These are phyloP conservation scores for Hypoxylon crocopeplum DNA, from an alignment of 495 filamentous ascomycete species.

Conservation along the genomic window DNA sequence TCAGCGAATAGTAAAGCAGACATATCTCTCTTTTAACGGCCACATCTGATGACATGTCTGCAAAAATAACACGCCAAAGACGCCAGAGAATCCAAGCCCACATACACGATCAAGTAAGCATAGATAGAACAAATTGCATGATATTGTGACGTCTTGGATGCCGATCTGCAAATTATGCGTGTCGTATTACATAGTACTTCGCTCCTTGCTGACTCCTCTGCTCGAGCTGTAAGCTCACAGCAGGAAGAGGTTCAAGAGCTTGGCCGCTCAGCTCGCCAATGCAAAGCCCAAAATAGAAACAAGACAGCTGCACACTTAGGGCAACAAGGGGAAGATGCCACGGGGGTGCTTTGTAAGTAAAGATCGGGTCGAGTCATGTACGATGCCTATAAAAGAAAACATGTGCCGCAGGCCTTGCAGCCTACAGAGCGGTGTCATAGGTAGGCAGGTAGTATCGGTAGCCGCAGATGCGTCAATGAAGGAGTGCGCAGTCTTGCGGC, in stretches of 20 bases:
- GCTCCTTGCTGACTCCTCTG: slow-evolving; percentile 9
- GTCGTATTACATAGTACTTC: neutral
- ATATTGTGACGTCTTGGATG: slow-evolving; percentile 8
- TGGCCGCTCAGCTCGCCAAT: slow-evolving; percentile 22
- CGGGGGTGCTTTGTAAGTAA: slow-evolving; percentile 7
- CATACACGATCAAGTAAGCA: slow-evolving; percentile 11
- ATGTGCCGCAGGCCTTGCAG: slow-evolving; percentile 24
- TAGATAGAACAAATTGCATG: slow-evolving; percentile 11
- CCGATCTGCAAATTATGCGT: slow-evolving; percentile 24
- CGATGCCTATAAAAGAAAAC: neutral
- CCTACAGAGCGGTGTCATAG: slow-evolving; percentile 15
- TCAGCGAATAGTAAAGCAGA: slow-evolving; percentile 21
- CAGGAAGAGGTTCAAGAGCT: slow-evolving; percentile 5
- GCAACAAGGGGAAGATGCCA: slow-evolving; percentile 12
- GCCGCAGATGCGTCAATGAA: slow-evolving; percentile 16
- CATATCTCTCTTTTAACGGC: slow-evolving; percentile 12
- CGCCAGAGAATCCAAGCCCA: too few species aligned
- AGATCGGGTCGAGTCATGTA: slow-evolving; percentile 2
- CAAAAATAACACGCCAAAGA: too few species aligned
- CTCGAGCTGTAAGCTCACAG: slow-evolving; percentile 23
- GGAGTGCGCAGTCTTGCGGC: slow-evolving; percentile 34
- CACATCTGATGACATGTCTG: slow-evolving; percentile 22
- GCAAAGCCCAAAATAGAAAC: slow-evolving; percentile 33
- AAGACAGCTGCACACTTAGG: slow-evolving; percentile 19
- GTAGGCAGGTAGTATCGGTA: slow-evolving; percentile 26